Evolutionary conservation across 2,329 filamentous ascomycete genomes (phyloP), one percentile per base, ranked within the genome.

Genomic region (Huntiella decipiens): DNA sequence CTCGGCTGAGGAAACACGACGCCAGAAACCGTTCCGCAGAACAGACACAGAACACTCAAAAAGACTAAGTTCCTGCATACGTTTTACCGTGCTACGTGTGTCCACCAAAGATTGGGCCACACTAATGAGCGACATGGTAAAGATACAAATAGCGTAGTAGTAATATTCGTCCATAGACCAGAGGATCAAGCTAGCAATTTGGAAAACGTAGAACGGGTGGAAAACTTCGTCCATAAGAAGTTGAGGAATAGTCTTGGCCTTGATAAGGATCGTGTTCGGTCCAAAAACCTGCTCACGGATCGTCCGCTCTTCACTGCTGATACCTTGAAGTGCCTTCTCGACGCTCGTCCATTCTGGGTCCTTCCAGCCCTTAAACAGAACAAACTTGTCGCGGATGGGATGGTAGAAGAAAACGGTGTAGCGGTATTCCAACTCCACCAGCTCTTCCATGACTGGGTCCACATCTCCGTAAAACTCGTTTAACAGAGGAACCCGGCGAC

Each of bases 81-180:
- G 77, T 57, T 70, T 77, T 88, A 95, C 95, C 0, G 91, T 96
- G 64, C 82, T 51, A 59, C 78, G 79, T 1, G 91, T 98, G 62
- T 98, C 92, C 48, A 95, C 63, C 11, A 98, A 70, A 0, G 91
- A 95, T 1, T 86, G 81, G 4, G 76, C 73, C 55, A 98, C 95
- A 60, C 88, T 96, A 54, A 86, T 82, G 38, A 91, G 72, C 0
- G 92, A 98, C 61, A 98, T 96, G 50, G 88, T 58, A 55, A 98
- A 93, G 54, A 98, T 98, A 58, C 87, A 93, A 12, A 78, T 71
- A 4, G 91, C 91, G 61, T 98, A 98, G 64, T 96, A 98, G 59
- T 95, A 98, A 60, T 98, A 98, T 55, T 92, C 72, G 57, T 98
- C 91, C 53, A 95, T 58, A 7, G 88, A 95, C 91, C 91, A 98